These are phyloP conservation scores for Boletellus deceptivus DNA, from an alignment of 1,284 basidiomycete species.

Conservation along the genomic window DNA sequence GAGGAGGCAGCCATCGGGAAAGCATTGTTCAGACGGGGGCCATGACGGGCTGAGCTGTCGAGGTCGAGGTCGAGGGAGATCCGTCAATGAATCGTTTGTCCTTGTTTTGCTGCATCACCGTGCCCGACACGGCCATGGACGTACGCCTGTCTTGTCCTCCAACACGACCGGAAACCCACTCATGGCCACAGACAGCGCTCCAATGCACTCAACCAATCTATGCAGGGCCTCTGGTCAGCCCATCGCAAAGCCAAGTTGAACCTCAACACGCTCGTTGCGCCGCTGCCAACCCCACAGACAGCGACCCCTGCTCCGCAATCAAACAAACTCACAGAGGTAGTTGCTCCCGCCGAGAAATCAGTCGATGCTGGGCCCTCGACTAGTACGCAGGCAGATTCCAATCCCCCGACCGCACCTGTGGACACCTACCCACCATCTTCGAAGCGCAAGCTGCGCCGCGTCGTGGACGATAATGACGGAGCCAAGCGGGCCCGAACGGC, in stretches of 20 bases:
- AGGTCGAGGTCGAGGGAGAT: background rate
- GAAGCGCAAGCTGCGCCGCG: slow-evolving; percentile 61
- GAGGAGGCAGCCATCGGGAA: slow-evolving; percentile 13
- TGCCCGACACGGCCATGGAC: slow-evolving; percentile 12
- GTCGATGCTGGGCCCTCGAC: slow-evolving; percentile 19
- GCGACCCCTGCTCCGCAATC: slow-evolving; percentile 23
- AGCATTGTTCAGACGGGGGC: slow-evolving; percentile 18
- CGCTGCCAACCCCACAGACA: slow-evolving; percentile 13
- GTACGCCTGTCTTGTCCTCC: slow-evolving; percentile 9
- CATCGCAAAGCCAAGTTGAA: slow-evolving; percentile 64
- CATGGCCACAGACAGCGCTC: slow-evolving; percentile 55
- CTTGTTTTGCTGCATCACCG: slow-evolving; percentile 7
- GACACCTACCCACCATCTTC: slow-evolving; percentile 28
- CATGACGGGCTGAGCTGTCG: slow-evolving; percentile 16
- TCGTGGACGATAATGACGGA: slow-evolving; percentile 43
- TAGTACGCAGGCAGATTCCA: background rate
- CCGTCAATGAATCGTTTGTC: slow-evolving; percentile 14
- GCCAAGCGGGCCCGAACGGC: slow-evolving; percentile 48
- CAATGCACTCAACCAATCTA: slow-evolving; percentile 70
- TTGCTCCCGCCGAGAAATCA: background rate
- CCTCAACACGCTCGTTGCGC: slow-evolving; percentile 48
- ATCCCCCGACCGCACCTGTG: slow-evolving; percentile 3
- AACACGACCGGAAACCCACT: background rate
- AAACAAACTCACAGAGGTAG: slow-evolving; percentile 3
- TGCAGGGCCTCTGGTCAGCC: slow-evolving; percentile 73